Evolutionary conservation across 2,329 filamentous ascomycete species (phyloP), one percentile per base, ranked within the genome.

Genomic region (Paracorniculantispora psalliotae): DNA sequence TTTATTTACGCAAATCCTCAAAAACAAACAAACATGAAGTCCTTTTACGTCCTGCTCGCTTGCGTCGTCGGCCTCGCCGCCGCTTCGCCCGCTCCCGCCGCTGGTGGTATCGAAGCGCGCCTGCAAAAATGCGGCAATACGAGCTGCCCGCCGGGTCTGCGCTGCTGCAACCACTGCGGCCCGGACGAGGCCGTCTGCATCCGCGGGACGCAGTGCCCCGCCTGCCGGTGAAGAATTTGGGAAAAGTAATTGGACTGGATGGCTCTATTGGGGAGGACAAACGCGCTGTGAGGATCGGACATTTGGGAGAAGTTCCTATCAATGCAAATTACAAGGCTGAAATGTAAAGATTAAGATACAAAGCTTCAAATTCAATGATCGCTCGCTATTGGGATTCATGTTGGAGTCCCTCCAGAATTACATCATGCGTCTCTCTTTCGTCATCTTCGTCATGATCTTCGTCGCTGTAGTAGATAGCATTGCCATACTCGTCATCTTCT

Each of bases 141-240:
- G 5, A 33, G 19, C 47, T 58, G 56, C 26, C 47, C 47, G 28
- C 26, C 37, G 10, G 15, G 19, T 15, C 21, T 44, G 19, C 26
- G 47, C 10, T 58, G 56, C 56, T 58, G 56, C 47, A 13, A 30
- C 8, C 7, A 39, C 28, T 58, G 56, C 37, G 28, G 13, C n/a
- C 26, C 47, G 15, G 47, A 58, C 0, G 39, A 51, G 2, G 8
- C 21, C 47, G 37, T 51, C 26, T 58, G 47, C 39, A 15, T 51
- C 19, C 13, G 35, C 10, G 55, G 35, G 4, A 1, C 25, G 4
- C 1, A 19, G 17, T 58, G 47, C 4, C 47, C 56, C 6, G 8
- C 1, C 6, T 58, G 47, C 47, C 19, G 33, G 43, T 43, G 15
- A 10, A 5, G 39, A 33, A 17, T 9, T 12, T n/a, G n/a, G n/a